Evolutionary conservation across 495 filamentous ascomycete species (phyloP).

Genomic region (Annulohypoxylon stygium): DNA sequence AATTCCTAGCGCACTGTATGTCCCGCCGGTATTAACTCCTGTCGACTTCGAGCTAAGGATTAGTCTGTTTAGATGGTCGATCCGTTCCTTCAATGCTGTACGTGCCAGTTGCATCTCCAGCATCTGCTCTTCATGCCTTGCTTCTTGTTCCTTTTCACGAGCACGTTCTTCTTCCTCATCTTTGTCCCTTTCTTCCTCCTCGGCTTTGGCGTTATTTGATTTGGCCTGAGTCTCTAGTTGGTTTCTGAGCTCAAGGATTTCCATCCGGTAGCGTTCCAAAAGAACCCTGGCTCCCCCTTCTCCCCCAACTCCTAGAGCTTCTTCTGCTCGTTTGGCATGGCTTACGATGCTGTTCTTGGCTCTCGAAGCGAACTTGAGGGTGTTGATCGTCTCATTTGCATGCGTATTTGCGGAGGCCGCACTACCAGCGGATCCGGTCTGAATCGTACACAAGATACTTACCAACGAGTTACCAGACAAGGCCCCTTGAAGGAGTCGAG

Average conservation of each 20-base stretch:
- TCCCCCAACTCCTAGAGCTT: conserved; percentile 79
- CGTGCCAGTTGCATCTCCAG: conserved; percentile 97
- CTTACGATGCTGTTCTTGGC: conserved; percentile 98
- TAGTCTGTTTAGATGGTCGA: conserved; percentile 95
- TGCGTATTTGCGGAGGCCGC: conserved; percentile 74
- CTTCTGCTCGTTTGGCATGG: conserved; percentile 95
- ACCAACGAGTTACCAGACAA: conserved; percentile 94
- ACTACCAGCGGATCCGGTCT: conserved; percentile 77
- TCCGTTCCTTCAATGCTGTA: conserved; percentile 95
- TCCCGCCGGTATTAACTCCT: conserved; percentile 85
- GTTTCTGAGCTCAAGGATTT: conserved; percentile 83
- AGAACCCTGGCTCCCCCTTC: conserved; percentile 89
- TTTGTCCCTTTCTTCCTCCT: conserved; percentile 72
- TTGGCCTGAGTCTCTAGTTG: conserved; percentile 85
- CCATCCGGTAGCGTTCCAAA: conserved; percentile 93
- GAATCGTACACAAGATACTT: conserved; percentile 96
- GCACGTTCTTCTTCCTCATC: conserved; percentile 74
- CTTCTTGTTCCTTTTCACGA: conserved; percentile 82
- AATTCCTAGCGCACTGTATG: conserved; percentile 78
- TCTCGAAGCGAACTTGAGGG: conserved; percentile 94
- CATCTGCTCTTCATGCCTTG: conserved; percentile 95
- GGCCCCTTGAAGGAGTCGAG: conserved; percentile 90
- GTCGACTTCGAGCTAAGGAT: conserved; percentile 96
- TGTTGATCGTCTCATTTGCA: conserved; percentile 91
- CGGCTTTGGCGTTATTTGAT: conserved; percentile 69